Evolutionary conservation across 345 rosid species (phyloP), one percentile per base, ranked within the genome.

Genomic region (Adansonia digitata): DNA sequence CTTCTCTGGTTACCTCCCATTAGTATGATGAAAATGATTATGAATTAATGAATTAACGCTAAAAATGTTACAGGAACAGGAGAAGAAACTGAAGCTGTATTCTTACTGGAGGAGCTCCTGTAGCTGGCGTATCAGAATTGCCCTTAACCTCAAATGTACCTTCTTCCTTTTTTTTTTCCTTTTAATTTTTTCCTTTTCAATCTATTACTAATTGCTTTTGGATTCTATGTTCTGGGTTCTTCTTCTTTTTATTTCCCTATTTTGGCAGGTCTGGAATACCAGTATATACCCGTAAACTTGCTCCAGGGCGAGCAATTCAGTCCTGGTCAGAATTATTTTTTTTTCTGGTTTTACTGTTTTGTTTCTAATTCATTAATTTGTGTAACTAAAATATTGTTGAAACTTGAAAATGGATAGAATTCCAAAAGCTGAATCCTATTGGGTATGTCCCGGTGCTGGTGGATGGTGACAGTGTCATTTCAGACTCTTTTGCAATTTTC

Each of bases 21-120:
- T 40, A 20, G 6, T 63, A n/a, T 11, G 29, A 64, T 37, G 24
- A n/a, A 5, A 1, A 20, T 63, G 46, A n/a, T 64, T 39, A 10
- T 11, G 48, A 39, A 39, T 18, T 3, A 24, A 24, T 56, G 15
- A 26, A 24, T 2, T 45, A 55, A 24, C 60, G 10, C 0, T 55
- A 24, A 24, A 56, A 56, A 24, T n/a, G 48, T 5, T 2, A 7
- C 71, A 67, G 29, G 29, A 45, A 73, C 20, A 24, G 0, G 6
- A 67, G 55, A 67, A 71, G 29, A 76, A 66, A 73, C 40, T 77
- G 61, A 79, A 84, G 80, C 87, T 88, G 72, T 94, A 88, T 78
- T 88, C 90, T 45, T 86, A 87, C 85, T 91, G 88, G 87, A 81
- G 80, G 77, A 94, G 98, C 81, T 94, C 98, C 0, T 92, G 96